A percentile compares a stretch with the other conserved stretches of the same genome.
Conservation (phyloP, 805 yeast genomes). For the Saturnispora zaruensis region DNA sequence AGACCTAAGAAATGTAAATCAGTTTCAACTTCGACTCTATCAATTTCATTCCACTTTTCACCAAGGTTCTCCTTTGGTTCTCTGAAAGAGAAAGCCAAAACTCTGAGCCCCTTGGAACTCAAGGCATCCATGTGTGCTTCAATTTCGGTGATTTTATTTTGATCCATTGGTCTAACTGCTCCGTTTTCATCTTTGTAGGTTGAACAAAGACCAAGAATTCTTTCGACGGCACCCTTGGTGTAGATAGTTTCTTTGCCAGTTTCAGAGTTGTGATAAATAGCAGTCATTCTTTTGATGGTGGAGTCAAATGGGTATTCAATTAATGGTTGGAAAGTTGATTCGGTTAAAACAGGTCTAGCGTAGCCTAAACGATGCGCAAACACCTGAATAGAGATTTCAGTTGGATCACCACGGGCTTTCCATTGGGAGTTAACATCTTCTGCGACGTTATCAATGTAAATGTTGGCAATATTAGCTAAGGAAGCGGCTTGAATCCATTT, state of each 20-base stretch:
- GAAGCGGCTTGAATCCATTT: slow-evolving; percentile 61
- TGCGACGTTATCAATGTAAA: slow-evolving; percentile 39
- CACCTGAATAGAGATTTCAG: slow-evolving; percentile 82
- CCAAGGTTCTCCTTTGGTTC: slow-evolving; percentile 19
- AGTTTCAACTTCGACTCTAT: slow-evolving; percentile 41
- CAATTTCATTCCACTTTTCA: slow-evolving; percentile 26
- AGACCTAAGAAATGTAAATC: slow-evolving; percentile 54
- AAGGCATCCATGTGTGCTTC: slow-evolving; percentile 50
- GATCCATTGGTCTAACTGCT: slow-evolving; percentile 30
- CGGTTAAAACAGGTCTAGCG: slow-evolving; percentile 37
- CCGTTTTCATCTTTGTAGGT: slow-evolving; percentile 40
- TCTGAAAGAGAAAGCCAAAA: slow-evolving; percentile 58
- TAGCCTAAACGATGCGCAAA: slow-evolving; percentile 52
- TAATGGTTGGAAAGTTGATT: slow-evolving; percentile 36
- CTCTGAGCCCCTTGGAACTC: slow-evolving; percentile 62
- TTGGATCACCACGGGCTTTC: slow-evolving; percentile 84
- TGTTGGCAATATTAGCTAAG: slow-evolving; percentile 70
- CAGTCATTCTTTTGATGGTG: slow-evolving; percentile 63
- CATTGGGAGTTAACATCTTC: slow-evolving; percentile 36
- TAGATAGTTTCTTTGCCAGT: slow-evolving; percentile 27
- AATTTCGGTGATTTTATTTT: slow-evolving; percentile 33
- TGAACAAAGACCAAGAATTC: slow-evolving; percentile 49
- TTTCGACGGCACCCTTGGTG: slow-evolving; percentile 74
- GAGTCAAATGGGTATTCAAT: slow-evolving; percentile 73
- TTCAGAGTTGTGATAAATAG: slow-evolving; percentile 37